Base-by-base conservation (phyloP, 192 early-diverging fungal genomes). In the Funneliformis mosseae region DNA sequence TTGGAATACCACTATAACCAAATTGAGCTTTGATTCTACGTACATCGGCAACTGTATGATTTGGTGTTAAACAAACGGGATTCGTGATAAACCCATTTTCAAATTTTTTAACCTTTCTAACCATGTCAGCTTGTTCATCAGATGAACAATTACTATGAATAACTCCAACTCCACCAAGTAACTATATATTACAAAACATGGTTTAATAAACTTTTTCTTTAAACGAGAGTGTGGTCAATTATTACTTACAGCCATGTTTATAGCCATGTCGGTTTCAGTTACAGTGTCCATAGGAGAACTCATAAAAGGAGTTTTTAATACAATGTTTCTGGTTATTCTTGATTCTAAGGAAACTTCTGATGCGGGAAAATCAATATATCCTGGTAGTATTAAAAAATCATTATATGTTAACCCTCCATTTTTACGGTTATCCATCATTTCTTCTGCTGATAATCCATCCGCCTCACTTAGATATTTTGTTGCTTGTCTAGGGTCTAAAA, bases 281-380 rank as follows among this genome's bases (percentile, higher is more conserved):
- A 99, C 98, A 45, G 98, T 99, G 86, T 99, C 98, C 98, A 99
- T 99, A 74, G 97, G 98, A 76, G 93, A 94, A 25, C 96, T 97
- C 82, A 97, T 82, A 84, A 99, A 94, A 7, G 98, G 98, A 14
- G 96, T 95, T 86, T 95, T 96, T 88, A 99, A 90, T 69, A 90
- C 87, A 81, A 95, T 96, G 78, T 96, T 92, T 87, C 92, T 95
- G 25, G 97, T 98, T 80, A 99, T 92, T 82, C 90, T 89, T 82
- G 93, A 93, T 81, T 95, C 94, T 69, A 96, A 91, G 70, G 87
- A 86, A 46, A 95, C 94, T 10, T 87, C 85, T 81, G 91, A 88
- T 21, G 96, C 96, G 62, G 94, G 90, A 84, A 99, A 99, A 88
- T 96, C 90, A 87, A 99, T 96, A 87, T 86, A 97, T 38, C 98